Conservation (phyloP, 805 yeast species). For the Lipomyces yamadae region DNA sequence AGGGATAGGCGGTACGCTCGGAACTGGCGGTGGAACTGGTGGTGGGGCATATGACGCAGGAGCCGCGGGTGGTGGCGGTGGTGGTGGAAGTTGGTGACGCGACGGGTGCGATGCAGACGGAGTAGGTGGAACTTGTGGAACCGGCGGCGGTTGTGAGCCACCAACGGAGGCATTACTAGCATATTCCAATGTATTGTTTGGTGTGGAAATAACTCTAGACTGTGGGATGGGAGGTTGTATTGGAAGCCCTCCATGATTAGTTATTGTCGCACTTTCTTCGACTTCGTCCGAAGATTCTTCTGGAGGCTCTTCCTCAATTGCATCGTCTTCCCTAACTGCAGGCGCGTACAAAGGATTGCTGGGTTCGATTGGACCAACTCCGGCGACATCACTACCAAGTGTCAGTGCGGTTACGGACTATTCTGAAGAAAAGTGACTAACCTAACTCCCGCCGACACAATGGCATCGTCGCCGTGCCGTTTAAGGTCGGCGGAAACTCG, state of each 20-base stretch:
- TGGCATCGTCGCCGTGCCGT: background rate
- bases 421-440: background rate
- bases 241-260: conserved; percentile 29
- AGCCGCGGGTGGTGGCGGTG: conserved; percentile 29
- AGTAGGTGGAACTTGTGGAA: conserved; percentile 13
- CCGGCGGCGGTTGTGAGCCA: conserved; percentile 10
- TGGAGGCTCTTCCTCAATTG: background rate
- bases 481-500: conserved; percentile 15
- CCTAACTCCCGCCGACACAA: background rate
- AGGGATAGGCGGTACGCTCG: background rate
- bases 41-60: conserved; percentile 28
- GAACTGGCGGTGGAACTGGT: conserved; percentile 28
- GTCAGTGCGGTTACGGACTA: background rate
- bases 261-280: conserved; percentile 11
- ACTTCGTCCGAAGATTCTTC: conserved; percentile 16
- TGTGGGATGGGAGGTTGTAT: conserved; percentile 27
- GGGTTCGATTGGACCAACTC: background rate
- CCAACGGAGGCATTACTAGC: too few species aligned
- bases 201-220: conserved; percentile 16
- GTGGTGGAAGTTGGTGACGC: conserved; percentile 15
- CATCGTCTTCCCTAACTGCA: background rate
- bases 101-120: conserved; percentile 1
- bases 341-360: background rate
- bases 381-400: background rate
- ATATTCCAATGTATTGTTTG: conserved; percentile 9